Base-by-base conservation (phyloP, 306 rosid genomes). In the Herpetospermum pedunculosum region DNA sequence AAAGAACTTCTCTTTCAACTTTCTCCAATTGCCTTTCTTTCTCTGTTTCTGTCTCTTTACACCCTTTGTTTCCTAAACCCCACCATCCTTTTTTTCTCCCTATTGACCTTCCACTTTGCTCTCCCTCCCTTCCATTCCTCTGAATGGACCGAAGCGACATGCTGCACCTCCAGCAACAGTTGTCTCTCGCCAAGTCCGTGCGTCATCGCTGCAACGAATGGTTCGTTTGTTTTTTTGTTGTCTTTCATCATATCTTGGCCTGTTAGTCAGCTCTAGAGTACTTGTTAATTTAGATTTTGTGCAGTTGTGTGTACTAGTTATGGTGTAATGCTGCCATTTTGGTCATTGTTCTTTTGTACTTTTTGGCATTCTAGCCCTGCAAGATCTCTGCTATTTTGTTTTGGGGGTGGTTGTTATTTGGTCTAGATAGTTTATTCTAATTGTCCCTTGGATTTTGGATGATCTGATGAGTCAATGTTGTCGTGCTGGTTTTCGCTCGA, bases 171-270 rank as follows among this genome's bases (percentile, higher is more conserved):
- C 96, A 82, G 63, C 90, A 87, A 55, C 95, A 90, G 79, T 76
- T 83, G 76, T 85, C 97, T 59, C 70, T 84, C 83, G 80, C 90
- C 38, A 92, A 89, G 92, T 85, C 83, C 74, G 83, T 87, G 7
- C 79, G 90, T 76, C 97, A 89, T 55, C 81, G 92, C 75, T 85
- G 80, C 92, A 90, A 82, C 69, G 99, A 95, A 87, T 95, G 99
- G 99, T 95, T 69, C 11, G 73, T 40, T 40, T 41, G 72, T 65
- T 64, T 60, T 12, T 30, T 60, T 83, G 75, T 89, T 85, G 81
- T 82, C 46, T 46, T 75, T 19, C 26, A 38, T 77, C 69, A 13
- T 58, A 38, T 6, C 53, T 59, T 21, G 14, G 26, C 44, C 28
- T 74, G 46, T 68, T 28, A 6, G 54, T 47, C 34, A 43, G 40